A percentile compares a stretch with the other conserved stretches of the same genome.
These are phyloP conservation scores for Penicillium nordicum DNA, from an alignment of 2,329 filamentous ascomycete genomes.

Conservation along the genomic window DNA sequence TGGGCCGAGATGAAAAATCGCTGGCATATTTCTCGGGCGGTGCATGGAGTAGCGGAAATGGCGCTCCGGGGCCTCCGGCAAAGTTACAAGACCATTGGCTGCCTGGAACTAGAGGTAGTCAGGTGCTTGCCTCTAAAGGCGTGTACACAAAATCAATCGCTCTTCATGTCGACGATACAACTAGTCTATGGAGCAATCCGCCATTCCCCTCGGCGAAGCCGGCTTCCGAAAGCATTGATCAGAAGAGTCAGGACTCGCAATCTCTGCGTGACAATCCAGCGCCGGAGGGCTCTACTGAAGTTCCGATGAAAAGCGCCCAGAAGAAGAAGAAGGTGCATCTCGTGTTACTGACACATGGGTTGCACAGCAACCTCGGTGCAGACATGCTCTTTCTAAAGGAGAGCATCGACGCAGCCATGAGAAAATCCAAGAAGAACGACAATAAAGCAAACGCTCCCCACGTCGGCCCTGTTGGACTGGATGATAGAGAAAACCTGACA, in stretches of 20 bases:
- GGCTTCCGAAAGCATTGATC: conserved; percentile 39
- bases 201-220: conserved; percentile 59
- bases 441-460: conserved; percentile 51
- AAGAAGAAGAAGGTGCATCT: conserved; percentile 65
- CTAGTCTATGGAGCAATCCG: conserved; percentile 89
- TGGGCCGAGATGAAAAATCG: conserved; percentile 82
- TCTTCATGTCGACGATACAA: conserved; percentile 81
- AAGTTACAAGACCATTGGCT: conserved; percentile 74
- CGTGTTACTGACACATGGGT: conserved; percentile 86
- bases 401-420: conserved; percentile 82
- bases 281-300: conserved; percentile 1
- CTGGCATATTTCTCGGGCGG: conserved; percentile 63
- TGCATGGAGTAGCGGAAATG: conserved; percentile 48
- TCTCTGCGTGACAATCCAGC: conserved; percentile 14
- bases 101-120: conserved; percentile 52
- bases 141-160: conserved; percentile 79
- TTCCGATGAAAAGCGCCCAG: conserved; percentile 18
- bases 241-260: conserved; percentile 18
- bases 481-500: neutral
- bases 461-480: neutral
- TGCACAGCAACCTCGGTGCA: conserved; percentile 92
- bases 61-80: conserved; percentile 63
- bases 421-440: conserved; percentile 62
- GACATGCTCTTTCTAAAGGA: conserved; percentile 98
- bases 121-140: conserved; percentile 64